phyloP scores from a whole-genome alignment of 2,329 filamentous ascomycete genomes.

The Rasamsonia emersonii region DNA sequence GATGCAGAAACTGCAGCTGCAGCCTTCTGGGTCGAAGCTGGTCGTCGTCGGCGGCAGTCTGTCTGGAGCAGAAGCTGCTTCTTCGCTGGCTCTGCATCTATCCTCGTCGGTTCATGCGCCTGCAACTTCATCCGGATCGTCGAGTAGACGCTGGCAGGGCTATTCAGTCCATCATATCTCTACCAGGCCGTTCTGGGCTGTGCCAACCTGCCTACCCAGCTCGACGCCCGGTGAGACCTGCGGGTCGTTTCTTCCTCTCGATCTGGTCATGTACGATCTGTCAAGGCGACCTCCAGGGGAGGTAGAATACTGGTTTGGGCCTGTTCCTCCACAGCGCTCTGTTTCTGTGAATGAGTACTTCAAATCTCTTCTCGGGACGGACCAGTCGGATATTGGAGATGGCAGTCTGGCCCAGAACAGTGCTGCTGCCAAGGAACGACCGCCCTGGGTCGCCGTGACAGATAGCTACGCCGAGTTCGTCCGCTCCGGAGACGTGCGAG shows the following conservation, averaged over 20 bases:
- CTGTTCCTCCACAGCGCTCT: slow-evolving; percentile 52
- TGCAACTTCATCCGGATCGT: slow-evolving; percentile 15
- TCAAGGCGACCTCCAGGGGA: slow-evolving; percentile 50
- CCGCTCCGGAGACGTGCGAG: slow-evolving; percentile 51
- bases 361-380: slow-evolving; percentile 33
- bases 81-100: slow-evolving; percentile 61
- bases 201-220: slow-evolving; percentile 47
- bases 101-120: slow-evolving; percentile 49
- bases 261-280: slow-evolving; percentile 64
- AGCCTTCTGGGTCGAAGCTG: slow-evolving; percentile 48
- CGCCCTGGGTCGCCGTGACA: slow-evolving; percentile 60
- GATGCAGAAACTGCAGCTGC: slow-evolving; percentile 3
- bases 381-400: slow-evolving; percentile 34
- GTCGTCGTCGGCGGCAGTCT: slow-evolving; percentile 73
- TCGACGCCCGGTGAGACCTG: slow-evolving; percentile 35
- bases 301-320: slow-evolving; percentile 56
- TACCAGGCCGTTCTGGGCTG: slow-evolving; percentile 62
- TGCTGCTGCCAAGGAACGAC: slow-evolving; percentile 39
- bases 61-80: slow-evolving; percentile 70
- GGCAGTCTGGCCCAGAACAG: slow-evolving; percentile 26
- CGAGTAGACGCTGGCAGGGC: slow-evolving; percentile 37
- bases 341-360: slow-evolving; percentile 44
- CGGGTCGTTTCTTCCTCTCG: slow-evolving; percentile 59
- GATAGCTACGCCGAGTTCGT: slow-evolving; percentile 69
- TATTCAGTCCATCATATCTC: slow-evolving; percentile 57